Conservation (phyloP, 179 eudicot species). For the Amaranthus tricolor region DNA sequence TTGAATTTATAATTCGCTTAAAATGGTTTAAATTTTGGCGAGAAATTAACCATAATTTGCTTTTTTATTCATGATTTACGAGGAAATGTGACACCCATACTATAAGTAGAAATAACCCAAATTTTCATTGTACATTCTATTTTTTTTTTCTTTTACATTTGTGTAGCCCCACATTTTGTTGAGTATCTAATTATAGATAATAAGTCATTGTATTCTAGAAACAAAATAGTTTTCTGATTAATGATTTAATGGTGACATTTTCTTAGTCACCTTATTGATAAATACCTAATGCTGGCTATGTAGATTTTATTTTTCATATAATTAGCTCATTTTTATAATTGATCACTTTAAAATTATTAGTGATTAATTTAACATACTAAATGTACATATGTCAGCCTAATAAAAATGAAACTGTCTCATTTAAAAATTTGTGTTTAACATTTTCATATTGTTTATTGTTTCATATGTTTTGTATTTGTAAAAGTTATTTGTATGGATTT, state of each 20-base stretch:
- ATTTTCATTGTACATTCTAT: slow-evolving; percentile 30
- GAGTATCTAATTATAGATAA: slow-evolving; percentile 11
- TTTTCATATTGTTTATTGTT: too few relatives aligned
- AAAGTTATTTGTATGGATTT: too few relatives aligned
- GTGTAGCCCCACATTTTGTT: background rate
- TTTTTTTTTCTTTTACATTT: background rate
- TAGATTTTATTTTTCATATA: too few relatives aligned
- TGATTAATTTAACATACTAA: too few relatives aligned
- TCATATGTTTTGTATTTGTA: too few relatives aligned
- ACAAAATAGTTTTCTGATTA: slow-evolving; percentile 10
- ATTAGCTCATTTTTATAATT: too few relatives aligned
- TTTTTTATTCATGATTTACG: slow-evolving; percentile 15
- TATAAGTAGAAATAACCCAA: slow-evolving; percentile 11
- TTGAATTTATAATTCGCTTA: too few relatives aligned
- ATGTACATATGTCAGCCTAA: too few relatives aligned
- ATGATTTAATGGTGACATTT: slow-evolving; percentile 15
- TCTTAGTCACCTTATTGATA: slow-evolving; percentile 16
- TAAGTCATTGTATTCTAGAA: slow-evolving; percentile 21
- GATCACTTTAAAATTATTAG: too few relatives aligned
- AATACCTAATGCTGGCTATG: background rate
- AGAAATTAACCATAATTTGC: slow-evolving; percentile 24
- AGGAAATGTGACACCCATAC: background rate
- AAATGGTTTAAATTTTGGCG: slow-evolving; percentile 8
- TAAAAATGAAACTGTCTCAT: too few relatives aligned
- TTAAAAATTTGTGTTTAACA: too few relatives aligned